Percentiles rank a stretch among this genome's conserved stretches.
These are phyloP conservation scores for Exophiala calicioides DNA, from an alignment of 2,329 filamentous ascomycete species.

Conservation along the genomic window DNA sequence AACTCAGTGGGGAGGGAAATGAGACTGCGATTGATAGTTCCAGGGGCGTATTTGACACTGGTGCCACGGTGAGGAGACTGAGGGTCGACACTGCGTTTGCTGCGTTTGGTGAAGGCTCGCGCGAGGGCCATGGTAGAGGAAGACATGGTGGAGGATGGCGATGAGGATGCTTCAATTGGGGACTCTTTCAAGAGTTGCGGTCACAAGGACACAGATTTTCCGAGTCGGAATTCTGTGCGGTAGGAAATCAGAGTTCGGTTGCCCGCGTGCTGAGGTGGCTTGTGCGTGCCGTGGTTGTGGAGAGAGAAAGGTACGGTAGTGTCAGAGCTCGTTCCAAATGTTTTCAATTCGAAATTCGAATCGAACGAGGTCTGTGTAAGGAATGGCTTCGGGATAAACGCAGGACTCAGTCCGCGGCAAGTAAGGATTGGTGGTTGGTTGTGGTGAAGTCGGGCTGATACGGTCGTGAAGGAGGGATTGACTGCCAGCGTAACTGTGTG, in stretches of 20 bases:
- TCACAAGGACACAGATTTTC: slow-evolving; percentile 5
- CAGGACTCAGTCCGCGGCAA: slow-evolving; percentile 26
- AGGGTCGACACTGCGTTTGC: slow-evolving; percentile 47
- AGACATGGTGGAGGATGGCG: slow-evolving; percentile 7
- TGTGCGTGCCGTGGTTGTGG: slow-evolving; percentile 10
- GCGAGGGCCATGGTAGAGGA: slow-evolving; percentile 37
- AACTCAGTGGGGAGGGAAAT: slow-evolving; percentile 88
- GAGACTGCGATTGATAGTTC: slow-evolving; percentile 48
- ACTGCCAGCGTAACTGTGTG: slow-evolving; percentile 12
- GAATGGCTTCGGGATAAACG: slow-evolving; percentile 7
- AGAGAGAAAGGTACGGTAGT: slow-evolving; percentile 1
- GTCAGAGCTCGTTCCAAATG: background rate
- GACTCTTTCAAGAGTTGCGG: slow-evolving; percentile 1
- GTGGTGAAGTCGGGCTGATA: slow-evolving; percentile 4
- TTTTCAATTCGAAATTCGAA: slow-evolving; percentile 5
- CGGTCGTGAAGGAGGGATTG: slow-evolving; percentile 19
- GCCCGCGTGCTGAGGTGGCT: slow-evolving; percentile 8
- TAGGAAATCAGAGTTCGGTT: slow-evolving; percentile 1
- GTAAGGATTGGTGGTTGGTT: slow-evolving; percentile 7
- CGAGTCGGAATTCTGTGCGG: background rate
- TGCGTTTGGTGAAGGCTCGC: slow-evolving; percentile 52
- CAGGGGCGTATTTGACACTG: slow-evolving; percentile 47
- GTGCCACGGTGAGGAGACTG: slow-evolving; percentile 47
- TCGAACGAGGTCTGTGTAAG: slow-evolving; percentile 11
- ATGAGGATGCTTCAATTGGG: background rate